These are phyloP conservation scores for Penicillium mononematosum DNA, from an alignment of 495 filamentous ascomycete species.

Conservation along the genomic window DNA sequence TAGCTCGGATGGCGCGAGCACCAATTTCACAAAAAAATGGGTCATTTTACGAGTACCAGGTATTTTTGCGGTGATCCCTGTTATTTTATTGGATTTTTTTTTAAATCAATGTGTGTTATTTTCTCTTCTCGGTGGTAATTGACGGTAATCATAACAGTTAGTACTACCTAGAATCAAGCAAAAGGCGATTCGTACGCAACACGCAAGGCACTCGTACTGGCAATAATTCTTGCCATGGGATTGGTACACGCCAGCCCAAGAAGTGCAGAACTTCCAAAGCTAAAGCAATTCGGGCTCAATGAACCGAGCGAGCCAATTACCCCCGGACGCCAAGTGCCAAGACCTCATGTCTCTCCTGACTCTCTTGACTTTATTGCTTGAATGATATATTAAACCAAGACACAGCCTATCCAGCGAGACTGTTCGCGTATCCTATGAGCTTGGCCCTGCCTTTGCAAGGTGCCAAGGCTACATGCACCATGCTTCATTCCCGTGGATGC, in stretches of 20 bases:
- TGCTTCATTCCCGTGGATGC: background rate
- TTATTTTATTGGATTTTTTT: too few relatives aligned
- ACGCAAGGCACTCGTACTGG: constrained; percentile 18
- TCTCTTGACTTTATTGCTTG: constrained; percentile 8
- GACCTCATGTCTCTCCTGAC: constrained; percentile 13
- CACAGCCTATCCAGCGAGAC: constrained; percentile 16
- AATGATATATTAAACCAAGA: constrained; percentile 8
- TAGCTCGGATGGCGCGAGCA: constrained; percentile 7
- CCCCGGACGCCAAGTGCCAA: constrained; percentile 26
- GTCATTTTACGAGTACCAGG: background rate
- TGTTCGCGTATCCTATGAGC: constrained; percentile 4
- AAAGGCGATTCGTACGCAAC: constrained; percentile 3
- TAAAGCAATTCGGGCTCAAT: constrained; percentile 10
- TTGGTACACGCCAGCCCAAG: background rate
- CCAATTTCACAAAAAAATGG: background rate
- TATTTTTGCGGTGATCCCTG: background rate
- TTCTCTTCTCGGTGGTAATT: background rate
- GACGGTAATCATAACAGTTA: background rate
- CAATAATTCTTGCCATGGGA: background rate
- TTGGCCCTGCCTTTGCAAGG: background rate
- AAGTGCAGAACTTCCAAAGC: background rate
- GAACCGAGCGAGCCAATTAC: constrained; percentile 17
- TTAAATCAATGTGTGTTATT: background rate
- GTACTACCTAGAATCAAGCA: background rate
- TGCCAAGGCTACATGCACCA: constrained; percentile 2